These are phyloP conservation scores for Penicillium daleae DNA, from an alignment of 495 filamentous ascomycete genomes.

Conservation along the genomic window DNA sequence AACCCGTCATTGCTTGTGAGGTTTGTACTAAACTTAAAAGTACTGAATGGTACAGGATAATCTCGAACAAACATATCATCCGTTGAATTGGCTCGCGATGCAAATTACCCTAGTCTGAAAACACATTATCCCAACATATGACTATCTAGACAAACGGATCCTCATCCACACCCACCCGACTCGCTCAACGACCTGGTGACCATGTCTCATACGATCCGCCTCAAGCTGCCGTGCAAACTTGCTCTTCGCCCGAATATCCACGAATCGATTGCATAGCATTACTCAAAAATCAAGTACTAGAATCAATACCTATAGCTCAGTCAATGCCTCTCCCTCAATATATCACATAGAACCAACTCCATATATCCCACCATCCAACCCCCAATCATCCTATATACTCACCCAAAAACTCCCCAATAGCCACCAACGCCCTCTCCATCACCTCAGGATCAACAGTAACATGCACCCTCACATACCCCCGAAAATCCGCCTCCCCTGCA, in stretches of 20 bases:
- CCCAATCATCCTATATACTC: neutral
- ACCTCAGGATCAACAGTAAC: conserved; percentile 11
- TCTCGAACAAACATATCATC: neutral
- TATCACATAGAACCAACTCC: neutral
- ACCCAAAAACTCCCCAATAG: conserved; percentile 11
- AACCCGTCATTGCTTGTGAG: neutral
- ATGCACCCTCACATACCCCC: conserved; percentile 23
- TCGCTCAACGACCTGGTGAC: conserved; percentile 9
- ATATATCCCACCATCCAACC: no score
- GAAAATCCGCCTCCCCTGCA: conserved; percentile 4
- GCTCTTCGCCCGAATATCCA: conserved; percentile 43
- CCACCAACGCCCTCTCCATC: conserved; percentile 12
- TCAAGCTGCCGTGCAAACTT: conserved; percentile 47
- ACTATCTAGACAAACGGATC: conserved; percentile 1
- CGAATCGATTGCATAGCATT: no score
- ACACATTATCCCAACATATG: neutral
- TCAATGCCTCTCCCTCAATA: no score
- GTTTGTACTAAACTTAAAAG: neutral
- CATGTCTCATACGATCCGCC: conserved; percentile 26
- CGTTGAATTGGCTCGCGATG: neutral
- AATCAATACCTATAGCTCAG: no score
- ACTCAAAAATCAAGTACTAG: no score
- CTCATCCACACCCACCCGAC: conserved; percentile 1
- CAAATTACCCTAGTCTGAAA: neutral
- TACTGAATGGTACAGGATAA: no score